Evolutionary conservation across 2,329 filamentous ascomycete genomes (phyloP).

Genomic region (Exophiala lecanii-corni): DNA sequence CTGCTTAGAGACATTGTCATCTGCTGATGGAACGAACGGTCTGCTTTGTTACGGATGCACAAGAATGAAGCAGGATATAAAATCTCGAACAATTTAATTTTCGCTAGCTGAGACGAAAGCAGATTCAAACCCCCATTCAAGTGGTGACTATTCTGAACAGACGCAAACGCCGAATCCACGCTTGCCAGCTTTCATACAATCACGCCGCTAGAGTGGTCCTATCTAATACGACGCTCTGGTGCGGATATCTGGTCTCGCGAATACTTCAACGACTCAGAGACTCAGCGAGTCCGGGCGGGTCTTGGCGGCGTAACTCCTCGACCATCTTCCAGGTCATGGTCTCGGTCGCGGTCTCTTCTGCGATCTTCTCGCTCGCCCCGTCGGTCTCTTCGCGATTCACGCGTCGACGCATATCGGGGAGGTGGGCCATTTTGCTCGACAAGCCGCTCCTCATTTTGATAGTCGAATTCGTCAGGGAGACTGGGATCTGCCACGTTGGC

Average conservation of each 20-base stretch:
- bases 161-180: too few species aligned
- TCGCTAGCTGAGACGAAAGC: neutral
- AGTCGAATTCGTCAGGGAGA: slow-evolving; percentile 28
- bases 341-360: slow-evolving; percentile 26
- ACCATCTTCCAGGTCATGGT: slow-evolving; percentile 25
- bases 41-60: slow-evolving; percentile 41
- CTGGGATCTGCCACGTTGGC: slow-evolving; percentile 33
- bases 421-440: slow-evolving; percentile 22
- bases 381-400: slow-evolving; percentile 25
- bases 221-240: too few species aligned
- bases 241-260: too few species aligned
- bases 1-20: neutral
- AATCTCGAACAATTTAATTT: neutral
- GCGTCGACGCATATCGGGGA: slow-evolving; percentile 24
- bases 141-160: too few species aligned
- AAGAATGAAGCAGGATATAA: slow-evolving; percentile 33
- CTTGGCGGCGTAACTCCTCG: slow-evolving; percentile 14
- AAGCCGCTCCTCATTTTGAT: slow-evolving; percentile 27
- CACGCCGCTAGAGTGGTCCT: too few species aligned
- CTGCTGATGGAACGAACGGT: neutral
- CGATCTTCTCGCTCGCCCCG: slow-evolving; percentile 10
- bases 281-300: slow-evolving; percentile 24
- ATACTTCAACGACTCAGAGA: too few species aligned
- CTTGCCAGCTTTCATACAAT: too few species aligned
- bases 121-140: too few species aligned